Base-by-base conservation (phyloP, 1,284 basidiomycete genomes). In the Papiliotrema nemorosa region DNA sequence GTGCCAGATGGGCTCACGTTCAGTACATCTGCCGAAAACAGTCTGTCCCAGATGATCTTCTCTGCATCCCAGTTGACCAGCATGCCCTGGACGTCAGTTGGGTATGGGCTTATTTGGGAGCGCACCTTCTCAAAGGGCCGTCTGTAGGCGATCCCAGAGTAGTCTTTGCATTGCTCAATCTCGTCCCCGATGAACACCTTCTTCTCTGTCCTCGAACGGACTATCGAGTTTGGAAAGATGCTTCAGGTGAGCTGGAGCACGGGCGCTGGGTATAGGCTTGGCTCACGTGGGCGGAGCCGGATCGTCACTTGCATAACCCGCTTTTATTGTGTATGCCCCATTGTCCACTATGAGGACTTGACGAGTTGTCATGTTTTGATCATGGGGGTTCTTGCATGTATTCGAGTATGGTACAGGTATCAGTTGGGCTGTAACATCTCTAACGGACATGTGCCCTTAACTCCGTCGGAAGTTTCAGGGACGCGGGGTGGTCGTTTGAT, bases 11-110 rank as follows among this genome's bases (percentile, higher is more conserved):
- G n/a, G 73, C 81, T 67, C 69, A 88, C 89, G 57, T 82, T 81
- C 44, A 90, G 76, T 41, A 80, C 81, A 49, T 84, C 78, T 37
- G 80, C 77, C 5, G 85, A 87, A 69, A 93, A 88, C 24, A 91
- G 66, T 7, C 85, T 82, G 61, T 94, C 90, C 90, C 90, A 93
- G 14, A 94, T 80, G 13, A 86, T 84, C 73, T 92, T 92, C 71
- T 94, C 84, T 1, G 86, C 85, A 61, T 93, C 90, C 91, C 91
- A 94, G 63, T 92, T 88, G 27, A 88, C 85, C 14, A 93, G 76
- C 72, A 86, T 90, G 26, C 91, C 91, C 90, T 93, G 67, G 10
- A 20, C 42, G 45, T 34, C n/a, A 47, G 26, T n/a, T 34, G 22
- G 16, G 20, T 0, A 6, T 33, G 6, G 24, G 39, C 1, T 16